Evolutionary conservation across 2,329 filamentous ascomycete genomes (phyloP).

Genomic region (Talaromyces amestolkiae): DNA sequence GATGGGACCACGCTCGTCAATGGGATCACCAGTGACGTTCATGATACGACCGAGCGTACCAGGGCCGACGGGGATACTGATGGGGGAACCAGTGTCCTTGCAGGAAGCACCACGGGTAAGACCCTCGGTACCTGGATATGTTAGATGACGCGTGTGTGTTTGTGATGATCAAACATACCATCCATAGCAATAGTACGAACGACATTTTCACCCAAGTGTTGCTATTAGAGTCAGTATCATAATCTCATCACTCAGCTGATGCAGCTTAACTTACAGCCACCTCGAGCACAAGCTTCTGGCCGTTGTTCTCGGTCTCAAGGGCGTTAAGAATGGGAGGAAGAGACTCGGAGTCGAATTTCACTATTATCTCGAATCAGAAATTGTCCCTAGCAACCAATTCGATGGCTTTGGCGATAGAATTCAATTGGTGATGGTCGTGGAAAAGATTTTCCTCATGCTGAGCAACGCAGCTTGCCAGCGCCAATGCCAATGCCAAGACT

Average conservation of each 20-base stretch:
- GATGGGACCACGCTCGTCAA: conserved; percentile 98
- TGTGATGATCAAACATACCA: conserved; percentile 59
- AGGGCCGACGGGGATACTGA: conserved; percentile 92
- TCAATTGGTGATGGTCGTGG: conserved; percentile 29
- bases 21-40: conserved; percentile 99
- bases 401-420: conserved; percentile 32
- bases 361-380: conserved; percentile 49
- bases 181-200: conserved; percentile 99
- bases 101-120: conserved; percentile 87
- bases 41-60: conserved; percentile 97
- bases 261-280: conserved; percentile 70
- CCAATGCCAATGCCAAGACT: conserved; percentile 19
- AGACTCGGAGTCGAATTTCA: conserved; percentile 94
- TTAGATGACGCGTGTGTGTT: neutral
- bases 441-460: conserved; percentile 42
- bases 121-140: conserved; percentile 85
- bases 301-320: conserved; percentile 84
- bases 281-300: conserved; percentile 92
- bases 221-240: conserved; percentile 53
- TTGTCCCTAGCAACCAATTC: neutral
- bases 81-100: conserved; percentile 86
- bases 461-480: conserved; percentile 21
- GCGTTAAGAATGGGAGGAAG: conserved; percentile 98
- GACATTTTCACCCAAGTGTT: conserved; percentile 99
- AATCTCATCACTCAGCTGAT: neutral